Evolutionary conservation across 345 rosid species (phyloP), one percentile per base, ranked within the genome.

Genomic region (Ceriops zippeliana): DNA sequence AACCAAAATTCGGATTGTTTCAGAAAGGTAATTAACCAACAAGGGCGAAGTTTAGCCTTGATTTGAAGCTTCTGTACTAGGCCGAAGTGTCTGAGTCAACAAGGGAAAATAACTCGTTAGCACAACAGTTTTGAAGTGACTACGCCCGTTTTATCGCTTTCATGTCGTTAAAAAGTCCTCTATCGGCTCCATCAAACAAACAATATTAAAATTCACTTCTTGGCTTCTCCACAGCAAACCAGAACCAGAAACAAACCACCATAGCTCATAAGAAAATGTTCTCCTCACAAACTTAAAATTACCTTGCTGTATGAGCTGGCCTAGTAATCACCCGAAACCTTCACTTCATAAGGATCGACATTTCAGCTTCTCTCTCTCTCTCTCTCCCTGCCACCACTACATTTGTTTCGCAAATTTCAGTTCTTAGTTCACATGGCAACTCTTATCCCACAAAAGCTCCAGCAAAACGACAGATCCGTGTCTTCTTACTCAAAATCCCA

Each of bases 1-100:
- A 69, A 46, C 30, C 37, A 37, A 60, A 66, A 62, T 64, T 31
- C 58, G 32, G 76, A 66, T 62, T 77, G 65, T 49, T 52, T 56
- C 53, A 56, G n/a, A 69, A 65, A 34, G 28, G 16, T 49, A 6
- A 6, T 1, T 3, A 32, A 51, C 42, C 63, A 35, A 64, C 67
- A 66, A 52, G 70, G 67, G 28, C 20, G n/a, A 24, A n/a, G 21
- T 62, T 49, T 28, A 64, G 54, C 53, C 56, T 52, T 7, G 5
- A 31, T 28, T 22, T 11, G 20, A 49, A 61, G 24, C 65, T 58
- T 59, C 64, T 49, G 28, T 1, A 31, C 6, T 27, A 22, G 30
- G 52, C 35, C 26, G 15, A 62, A 62, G 62, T 52, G 42, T 15
- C 27, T 3, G 38, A 7, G 24, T n/a, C 49, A 64, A 27, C 15